Base-by-base conservation (phyloP, 164 flowering plant genomes). In the Vitis cinerea region DNA sequence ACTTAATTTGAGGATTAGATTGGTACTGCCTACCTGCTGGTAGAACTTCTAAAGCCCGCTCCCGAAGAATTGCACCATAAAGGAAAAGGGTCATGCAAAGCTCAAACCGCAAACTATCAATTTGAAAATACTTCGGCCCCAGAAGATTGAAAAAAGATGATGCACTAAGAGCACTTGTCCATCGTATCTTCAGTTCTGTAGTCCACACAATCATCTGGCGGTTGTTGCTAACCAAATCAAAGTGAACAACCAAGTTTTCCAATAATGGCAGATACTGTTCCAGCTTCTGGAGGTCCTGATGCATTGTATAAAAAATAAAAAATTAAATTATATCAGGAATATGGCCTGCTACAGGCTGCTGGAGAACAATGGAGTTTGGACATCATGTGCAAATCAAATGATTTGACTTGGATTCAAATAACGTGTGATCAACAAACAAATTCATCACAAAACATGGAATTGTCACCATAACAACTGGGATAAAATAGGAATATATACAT, bases 21-120 rank as follows among this genome's bases (percentile, higher is more conserved):
- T 1, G 66, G 15, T 2, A 63, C 23, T 62, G 54, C 73, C 51
- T 66, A 85, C 90, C 91, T 67, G 64, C 66, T 64, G 83, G 62
- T 37, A 82, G 50, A 71, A 83, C 63, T 77, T 88, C 90, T 12
- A 75, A 51, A 61, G 88, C 93, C 71, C 85, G 73, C 71, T 83
- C 84, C 11, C 88, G 82, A 50, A 90, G 83, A 50, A 75, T 71
- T 66, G 85, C 85, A 71, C 84, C 96, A 73, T 85, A 86, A 58
- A 88, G 84, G 72, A 79, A 88, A 71, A 87, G 89, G 49, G 63
- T 63, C 93, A 88, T 88, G 4, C 75, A 80, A 64, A 78, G 81
- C 80, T 90, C 96, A 81, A 82, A 90, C 23, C 37, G 72, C 65
- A 90, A 63, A 68, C 72, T 66, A 69, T 86, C 71, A 61, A 86